phyloP scores from a whole-genome alignment of 306 rosid genomes.

The Vigna reflexopilosa region DNA sequence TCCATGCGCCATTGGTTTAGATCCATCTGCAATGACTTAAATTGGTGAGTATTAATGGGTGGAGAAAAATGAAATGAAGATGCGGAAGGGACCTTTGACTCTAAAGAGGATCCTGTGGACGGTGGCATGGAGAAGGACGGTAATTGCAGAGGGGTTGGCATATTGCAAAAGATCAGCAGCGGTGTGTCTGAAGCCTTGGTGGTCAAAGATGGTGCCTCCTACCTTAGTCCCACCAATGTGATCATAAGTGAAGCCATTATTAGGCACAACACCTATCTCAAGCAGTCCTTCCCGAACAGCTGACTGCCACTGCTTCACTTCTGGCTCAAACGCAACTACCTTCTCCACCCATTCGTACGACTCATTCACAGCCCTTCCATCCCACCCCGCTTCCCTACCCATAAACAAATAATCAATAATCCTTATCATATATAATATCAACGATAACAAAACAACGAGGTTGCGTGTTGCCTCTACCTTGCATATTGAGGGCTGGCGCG shows the following conservation, averaged over 20 bases:
- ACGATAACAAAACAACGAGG: too few species aligned
- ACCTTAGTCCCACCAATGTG: conserved; percentile 78
- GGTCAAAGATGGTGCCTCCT: conserved; percentile 84
- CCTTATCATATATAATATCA: too few species aligned
- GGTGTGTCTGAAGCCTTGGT: conserved; percentile 61
- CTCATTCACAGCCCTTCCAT: conserved; percentile 63
- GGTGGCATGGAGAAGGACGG: conserved; percentile 62
- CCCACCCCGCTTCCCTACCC: conserved; percentile 69
- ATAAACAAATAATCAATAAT: neutral
- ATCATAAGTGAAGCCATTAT: conserved; percentile 83
- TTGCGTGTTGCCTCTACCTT: conserved; percentile 38
- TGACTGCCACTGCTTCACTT: conserved; percentile 63
- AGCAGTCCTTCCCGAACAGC: conserved; percentile 67
- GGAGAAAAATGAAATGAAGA: too few species aligned
- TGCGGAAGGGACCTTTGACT: conserved; percentile 42
- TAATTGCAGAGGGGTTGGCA: conserved; percentile 64
- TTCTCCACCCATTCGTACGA: conserved; percentile 82
- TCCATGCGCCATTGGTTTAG: conserved; percentile 66
- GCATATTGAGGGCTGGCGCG: conserved; percentile 64
- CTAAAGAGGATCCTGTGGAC: conserved; percentile 63
- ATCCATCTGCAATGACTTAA: conserved; percentile 37
- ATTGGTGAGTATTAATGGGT: too few species aligned
- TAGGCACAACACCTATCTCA: conserved; percentile 61
- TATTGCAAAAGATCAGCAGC: conserved; percentile 73
- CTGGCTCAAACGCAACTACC: conserved; percentile 68